These are phyloP conservation scores for Ogataea sp. DNA, from an alignment of 805 yeast species.

Conservation along the genomic window DNA sequence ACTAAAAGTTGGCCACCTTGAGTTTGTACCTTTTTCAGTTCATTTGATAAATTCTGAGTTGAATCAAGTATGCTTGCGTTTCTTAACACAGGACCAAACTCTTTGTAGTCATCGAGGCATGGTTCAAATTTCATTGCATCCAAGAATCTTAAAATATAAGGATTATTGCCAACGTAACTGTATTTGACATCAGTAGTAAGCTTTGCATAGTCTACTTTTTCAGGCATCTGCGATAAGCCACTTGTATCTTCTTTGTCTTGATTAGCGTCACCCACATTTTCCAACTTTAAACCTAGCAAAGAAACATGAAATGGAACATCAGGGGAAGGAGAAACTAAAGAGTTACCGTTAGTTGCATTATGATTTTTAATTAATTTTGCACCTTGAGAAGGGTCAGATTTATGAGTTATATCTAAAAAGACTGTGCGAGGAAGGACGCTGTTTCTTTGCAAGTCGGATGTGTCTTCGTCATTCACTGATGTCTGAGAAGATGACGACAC, in stretches of 20 bases:
- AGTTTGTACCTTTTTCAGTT: too few relatives aligned
- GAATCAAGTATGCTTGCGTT: not conserved
- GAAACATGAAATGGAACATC: too few relatives aligned
- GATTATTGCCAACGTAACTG: constrained; percentile 63
- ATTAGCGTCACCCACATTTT: too few relatives aligned
- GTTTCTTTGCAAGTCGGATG: constrained; percentile 19
- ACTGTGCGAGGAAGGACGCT: constrained; percentile 42
- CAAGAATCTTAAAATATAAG: constrained; percentile 51
- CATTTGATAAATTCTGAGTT: not conserved
- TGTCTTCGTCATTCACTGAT: constrained; percentile 5
- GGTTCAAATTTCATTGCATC: constrained; percentile 48
- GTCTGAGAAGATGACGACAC: not conserved
- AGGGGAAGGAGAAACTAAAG: too few relatives aligned
- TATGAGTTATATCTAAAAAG: constrained; percentile 36
- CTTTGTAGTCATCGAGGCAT: constrained; percentile 49
- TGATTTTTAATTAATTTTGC: too few relatives aligned
- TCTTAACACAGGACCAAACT: constrained; percentile 46
- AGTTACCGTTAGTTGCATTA: too few relatives aligned
- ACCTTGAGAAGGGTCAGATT: constrained; percentile 13
- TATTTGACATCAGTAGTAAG: constrained; percentile 26
- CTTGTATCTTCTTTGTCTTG: too few relatives aligned
- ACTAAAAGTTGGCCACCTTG: constrained; percentile 55
- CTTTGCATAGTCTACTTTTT: too few relatives aligned
- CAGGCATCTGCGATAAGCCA: too few relatives aligned
- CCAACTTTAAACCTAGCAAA: too few relatives aligned